These are phyloP conservation scores for Prunella vulgaris DNA, from an alignment of 257 asterid species.

Conservation along the genomic window DNA sequence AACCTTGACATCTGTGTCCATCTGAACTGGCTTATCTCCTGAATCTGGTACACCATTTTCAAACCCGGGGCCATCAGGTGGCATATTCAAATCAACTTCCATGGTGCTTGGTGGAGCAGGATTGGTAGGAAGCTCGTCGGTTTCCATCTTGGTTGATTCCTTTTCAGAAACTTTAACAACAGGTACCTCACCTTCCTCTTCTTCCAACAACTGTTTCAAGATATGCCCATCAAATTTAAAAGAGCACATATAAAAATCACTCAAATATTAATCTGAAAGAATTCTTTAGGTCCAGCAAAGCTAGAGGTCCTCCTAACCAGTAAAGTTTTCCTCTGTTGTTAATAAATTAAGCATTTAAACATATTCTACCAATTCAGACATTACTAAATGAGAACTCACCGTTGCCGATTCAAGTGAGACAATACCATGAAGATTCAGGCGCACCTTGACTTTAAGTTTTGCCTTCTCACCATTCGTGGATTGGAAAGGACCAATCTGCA, in stretches of 20 bases:
- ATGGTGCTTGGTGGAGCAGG: conserved; percentile 37
- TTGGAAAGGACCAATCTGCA: conserved; percentile 86
- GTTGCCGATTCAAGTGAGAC: conserved; percentile 78
- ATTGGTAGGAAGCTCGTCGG: conserved; percentile 45
- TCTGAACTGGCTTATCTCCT: conserved; percentile 59
- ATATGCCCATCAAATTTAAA: not conserved
- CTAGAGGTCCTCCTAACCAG: not conserved
- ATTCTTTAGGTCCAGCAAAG: not conserved
- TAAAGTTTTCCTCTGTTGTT: not conserved
- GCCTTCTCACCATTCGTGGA: conserved; percentile 55
- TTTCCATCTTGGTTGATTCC: conserved; percentile 73
- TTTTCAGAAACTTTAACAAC: conserved; percentile 50
- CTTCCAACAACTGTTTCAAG: conserved; percentile 69
- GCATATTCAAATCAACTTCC: conserved; percentile 60
- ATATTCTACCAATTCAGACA: not conserved
- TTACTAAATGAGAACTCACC: conserved; percentile 35
- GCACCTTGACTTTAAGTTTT: conserved; percentile 72
- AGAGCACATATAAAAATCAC: not conserved
- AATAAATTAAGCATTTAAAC: not conserved
- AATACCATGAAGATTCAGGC: conserved; percentile 83
- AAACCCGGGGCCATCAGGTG: conserved; percentile 48
- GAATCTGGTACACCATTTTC: conserved; percentile 68
- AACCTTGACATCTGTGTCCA: conserved; percentile 91
- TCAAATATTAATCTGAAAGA: not conserved
- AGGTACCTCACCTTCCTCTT: conserved; percentile 76